These are phyloP conservation scores for Sphaerobolus stellatus DNA, from an alignment of 1,284 basidiomycete species.

Conservation along the genomic window DNA sequence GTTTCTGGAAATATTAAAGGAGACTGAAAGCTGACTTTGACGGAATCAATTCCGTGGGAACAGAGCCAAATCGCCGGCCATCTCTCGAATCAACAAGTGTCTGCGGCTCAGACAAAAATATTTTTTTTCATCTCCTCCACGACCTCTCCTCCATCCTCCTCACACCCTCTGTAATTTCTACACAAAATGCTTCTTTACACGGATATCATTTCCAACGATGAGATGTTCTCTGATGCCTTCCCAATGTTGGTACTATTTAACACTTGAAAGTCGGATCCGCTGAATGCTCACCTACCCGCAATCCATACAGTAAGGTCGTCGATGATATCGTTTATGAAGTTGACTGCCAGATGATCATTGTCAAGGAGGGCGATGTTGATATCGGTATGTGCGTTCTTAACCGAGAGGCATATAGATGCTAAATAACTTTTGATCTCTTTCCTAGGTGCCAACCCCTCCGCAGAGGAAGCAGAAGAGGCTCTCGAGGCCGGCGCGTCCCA, in stretches of 20 bases:
- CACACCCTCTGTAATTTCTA: conserved; percentile 18
- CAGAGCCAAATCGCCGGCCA: conserved; percentile 7
- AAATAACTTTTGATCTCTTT: conserved; percentile 8
- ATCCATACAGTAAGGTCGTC: conserved; percentile 69
- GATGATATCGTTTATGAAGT: conserved; percentile 91
- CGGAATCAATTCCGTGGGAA: neutral
- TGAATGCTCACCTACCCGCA: conserved; percentile 13
- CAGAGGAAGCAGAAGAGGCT: conserved; percentile 84
- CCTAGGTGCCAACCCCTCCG: conserved; percentile 85
- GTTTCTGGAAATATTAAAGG: no score
- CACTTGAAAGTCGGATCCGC: conserved; percentile 2
- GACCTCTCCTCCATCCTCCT: conserved; percentile 15
- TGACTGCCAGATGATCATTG: conserved; percentile 72
- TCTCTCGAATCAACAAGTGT: conserved; percentile 3
- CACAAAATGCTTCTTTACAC: conserved; percentile 73
- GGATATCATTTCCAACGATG: conserved; percentile 79
- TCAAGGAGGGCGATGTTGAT: conserved; percentile 86
- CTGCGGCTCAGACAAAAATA: conserved; percentile 22
- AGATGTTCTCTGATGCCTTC: conserved; percentile 96
- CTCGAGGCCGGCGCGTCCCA: conserved; percentile 74
- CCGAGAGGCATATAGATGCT: no score
- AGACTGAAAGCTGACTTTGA: no score
- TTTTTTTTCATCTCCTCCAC: conserved; percentile 17
- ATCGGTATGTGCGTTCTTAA: conserved; percentile 63
- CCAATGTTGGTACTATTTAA: conserved; percentile 56